Base-by-base conservation (phyloP, 805 yeast species). In the Sugiyamaella marilandica region DNA sequence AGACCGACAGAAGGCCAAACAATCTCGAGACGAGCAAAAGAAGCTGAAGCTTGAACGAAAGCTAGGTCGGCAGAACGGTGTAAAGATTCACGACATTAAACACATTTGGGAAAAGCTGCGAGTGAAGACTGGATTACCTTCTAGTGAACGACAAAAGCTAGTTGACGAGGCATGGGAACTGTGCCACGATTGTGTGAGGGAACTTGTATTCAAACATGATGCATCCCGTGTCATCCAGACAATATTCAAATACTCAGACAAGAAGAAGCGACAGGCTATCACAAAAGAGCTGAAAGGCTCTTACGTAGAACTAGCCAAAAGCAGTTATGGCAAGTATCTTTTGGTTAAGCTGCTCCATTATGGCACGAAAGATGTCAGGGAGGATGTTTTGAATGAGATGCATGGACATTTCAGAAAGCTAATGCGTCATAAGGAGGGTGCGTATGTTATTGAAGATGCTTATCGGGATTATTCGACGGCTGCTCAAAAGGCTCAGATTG, bases 401-500 rank as follows among this genome's bases (percentile, higher is more conserved):
- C 96, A 90, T 65, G 99, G 99, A 47, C 84, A 84, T 62, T 80
- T 88, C 64, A 79, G 97, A 68, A 92, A 89, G 71, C 75, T 92
- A 54, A 89, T 92, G 94, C 83, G 95, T 75, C 97, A 92, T 72
- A 85, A 87, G 73, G 98, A 92, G 76, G 99, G 97, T 71, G 98
- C 98, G 11, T 90, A 92, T 64, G 98, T 92, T 37, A 90, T 91
- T 59, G 98, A 92, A 71, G 99, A 92, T 75, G 76, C 88, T 64
- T 92, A 76, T 66, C 87, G 88, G 21, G 79, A 90, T 53, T 92
- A 91, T 69, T 82, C 97, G 10, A 81, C 89, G 21, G 79, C 85
- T 31, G 87, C 84, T 57, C 98, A 92, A 71, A 87, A 81, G 69
- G 80, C 81, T 52, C 96, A 88, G 71, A 91, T 92, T 86, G 82